A percentile compares a stretch with the other conserved stretches of the same genome.
phyloP scores from a whole-genome alignment of 176 grass and related monocot species.

The Pharus latifolius region DNA sequence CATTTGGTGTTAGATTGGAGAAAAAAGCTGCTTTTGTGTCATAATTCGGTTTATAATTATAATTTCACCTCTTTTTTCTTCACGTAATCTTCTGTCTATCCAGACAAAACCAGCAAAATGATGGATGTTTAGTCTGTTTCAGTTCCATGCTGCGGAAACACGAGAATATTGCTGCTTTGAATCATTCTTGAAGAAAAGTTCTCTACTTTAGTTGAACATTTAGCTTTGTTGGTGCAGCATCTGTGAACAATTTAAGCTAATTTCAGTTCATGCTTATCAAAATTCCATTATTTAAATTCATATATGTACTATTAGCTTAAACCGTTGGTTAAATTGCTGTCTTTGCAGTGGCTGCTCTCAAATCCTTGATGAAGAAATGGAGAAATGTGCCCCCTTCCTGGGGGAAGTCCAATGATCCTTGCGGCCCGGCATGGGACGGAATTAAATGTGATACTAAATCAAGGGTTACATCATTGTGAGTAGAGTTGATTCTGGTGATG shows the following conservation, averaged over 20 bases:
- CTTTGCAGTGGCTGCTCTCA: slow-evolving; percentile 38
- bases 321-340: not conserved
- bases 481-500: not conserved
- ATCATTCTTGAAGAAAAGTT: not conserved
- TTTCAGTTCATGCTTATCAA: not conserved
- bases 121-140: not conserved
- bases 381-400: slow-evolving; percentile 51
- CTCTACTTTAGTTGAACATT: not conserved
- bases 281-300: not conserved
- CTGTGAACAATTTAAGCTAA: not conserved
- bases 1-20: not conserved
- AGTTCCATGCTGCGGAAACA: not conserved
- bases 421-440: slow-evolving; percentile 46
- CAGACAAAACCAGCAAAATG: not conserved
- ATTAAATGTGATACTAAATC: slow-evolving; percentile 28
- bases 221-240: not conserved
- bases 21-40: not conserved
- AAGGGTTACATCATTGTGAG: slow-evolving; percentile 59
- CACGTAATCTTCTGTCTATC: not conserved
- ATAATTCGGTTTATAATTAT: not conserved
- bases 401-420: slow-evolving; percentile 51
- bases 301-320: not conserved
- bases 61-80: not conserved
- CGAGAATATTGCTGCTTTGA: not conserved
- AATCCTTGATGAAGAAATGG: slow-evolving; percentile 45